These are phyloP conservation scores for Mycena pura DNA, from an alignment of 768 basidiomycete genomes.

Conservation along the genomic window DNA sequence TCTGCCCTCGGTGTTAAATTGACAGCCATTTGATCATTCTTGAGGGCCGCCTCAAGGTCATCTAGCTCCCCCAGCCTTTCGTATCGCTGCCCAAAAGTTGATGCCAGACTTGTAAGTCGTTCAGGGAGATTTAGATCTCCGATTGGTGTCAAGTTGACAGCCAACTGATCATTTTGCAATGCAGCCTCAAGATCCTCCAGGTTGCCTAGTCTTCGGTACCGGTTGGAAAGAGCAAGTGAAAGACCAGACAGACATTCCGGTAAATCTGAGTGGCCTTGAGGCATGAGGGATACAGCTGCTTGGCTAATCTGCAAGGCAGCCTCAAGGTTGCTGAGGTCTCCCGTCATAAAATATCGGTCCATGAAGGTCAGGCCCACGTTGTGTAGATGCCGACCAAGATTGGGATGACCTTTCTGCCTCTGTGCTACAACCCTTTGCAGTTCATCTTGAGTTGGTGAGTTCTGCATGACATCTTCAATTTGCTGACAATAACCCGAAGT, in stretches of 20 bases:
- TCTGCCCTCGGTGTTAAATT: constrained; percentile 15
- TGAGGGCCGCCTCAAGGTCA: constrained; percentile 27
- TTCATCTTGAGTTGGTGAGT: too few relatives aligned
- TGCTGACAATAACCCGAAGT: too few relatives aligned
- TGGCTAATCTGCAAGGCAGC: neutral
- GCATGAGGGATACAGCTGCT: too few relatives aligned
- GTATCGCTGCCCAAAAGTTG: neutral
- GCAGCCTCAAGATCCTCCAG: constrained; percentile 5
- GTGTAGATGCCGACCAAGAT: constrained; percentile 22
- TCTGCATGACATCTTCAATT: too few relatives aligned
- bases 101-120: neutral
- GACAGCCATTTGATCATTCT: constrained; percentile 1
- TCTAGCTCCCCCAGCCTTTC: constrained; percentile 7
- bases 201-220: neutral
- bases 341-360: too few relatives aligned
- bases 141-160: neutral
- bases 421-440: constrained; percentile 3
- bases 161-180: constrained; percentile 6
- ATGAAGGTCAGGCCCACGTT: constrained; percentile 14
- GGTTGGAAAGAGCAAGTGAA: neutral
- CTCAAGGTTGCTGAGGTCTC: too few relatives aligned
- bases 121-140: neutral
- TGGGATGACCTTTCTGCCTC: neutral
- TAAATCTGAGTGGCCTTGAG: constrained; percentile 10
- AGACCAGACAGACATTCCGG: neutral